Conservation (phyloP, 2,329 filamentous ascomycete species). For the Colletotrichum zoysiae region DNA sequence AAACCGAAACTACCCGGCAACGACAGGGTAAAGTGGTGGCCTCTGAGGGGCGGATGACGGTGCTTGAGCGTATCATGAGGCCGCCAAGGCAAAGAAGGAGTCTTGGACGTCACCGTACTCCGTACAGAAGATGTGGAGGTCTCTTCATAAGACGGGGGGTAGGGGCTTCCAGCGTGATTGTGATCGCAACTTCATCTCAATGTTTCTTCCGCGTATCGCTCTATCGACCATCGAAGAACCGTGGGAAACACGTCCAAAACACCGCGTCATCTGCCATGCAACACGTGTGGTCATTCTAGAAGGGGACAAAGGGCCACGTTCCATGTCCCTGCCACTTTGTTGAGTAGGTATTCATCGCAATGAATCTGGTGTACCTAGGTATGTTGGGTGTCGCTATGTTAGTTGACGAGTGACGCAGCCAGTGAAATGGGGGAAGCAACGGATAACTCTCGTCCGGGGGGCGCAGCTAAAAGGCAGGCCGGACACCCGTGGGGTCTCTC, state of each 20-base stretch:
- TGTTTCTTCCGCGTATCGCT: conserved; percentile 3
- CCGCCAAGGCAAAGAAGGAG: conserved; percentile 5
- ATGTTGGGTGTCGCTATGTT: conserved; percentile 1
- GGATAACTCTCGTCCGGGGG: neutral
- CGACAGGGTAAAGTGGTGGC: neutral
- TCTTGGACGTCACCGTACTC: conserved; percentile 12
- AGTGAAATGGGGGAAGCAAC: neutral
- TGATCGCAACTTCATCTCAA: neutral
- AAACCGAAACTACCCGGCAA: neutral
- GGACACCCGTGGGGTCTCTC: conserved; percentile 16
- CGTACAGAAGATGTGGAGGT: conserved; percentile 14
- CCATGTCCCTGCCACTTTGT: neutral
- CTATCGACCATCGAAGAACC: conserved; percentile 4
- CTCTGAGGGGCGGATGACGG: conserved; percentile 14
- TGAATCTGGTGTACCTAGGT: neutral
- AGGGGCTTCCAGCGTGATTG: neutral
- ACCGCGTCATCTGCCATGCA: neutral
- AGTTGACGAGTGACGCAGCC: conserved; percentile 6
- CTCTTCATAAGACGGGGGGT: neutral
- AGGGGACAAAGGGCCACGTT: neutral
- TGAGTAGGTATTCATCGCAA: neutral
- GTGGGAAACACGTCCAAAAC: conserved; percentile 13
- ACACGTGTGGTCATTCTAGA: conserved; percentile 14
- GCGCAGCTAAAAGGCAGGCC: conserved; percentile 29
- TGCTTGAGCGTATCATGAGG: neutral